These are phyloP conservation scores for Trichoderma hamatum DNA, from an alignment of 2,329 filamentous ascomycete species.

Conservation along the genomic window DNA sequence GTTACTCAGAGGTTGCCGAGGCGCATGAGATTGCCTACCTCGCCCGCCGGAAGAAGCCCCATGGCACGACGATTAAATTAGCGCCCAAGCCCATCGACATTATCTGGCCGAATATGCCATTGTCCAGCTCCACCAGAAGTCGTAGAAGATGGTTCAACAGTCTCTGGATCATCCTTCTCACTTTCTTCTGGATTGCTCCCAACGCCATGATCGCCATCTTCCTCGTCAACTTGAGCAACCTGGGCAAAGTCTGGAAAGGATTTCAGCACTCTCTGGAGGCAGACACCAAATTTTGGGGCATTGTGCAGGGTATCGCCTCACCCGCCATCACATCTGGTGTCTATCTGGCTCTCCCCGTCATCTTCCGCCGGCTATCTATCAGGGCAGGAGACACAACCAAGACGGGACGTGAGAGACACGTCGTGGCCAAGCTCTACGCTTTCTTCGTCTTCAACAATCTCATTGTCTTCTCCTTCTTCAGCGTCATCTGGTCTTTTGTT, in stretches of 20 bases:
- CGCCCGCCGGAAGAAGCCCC: conserved; percentile 76
- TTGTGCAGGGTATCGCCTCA: conserved; percentile 89
- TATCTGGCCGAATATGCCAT: conserved; percentile 90
- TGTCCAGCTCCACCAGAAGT: conserved; percentile 68
- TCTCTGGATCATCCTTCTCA: conserved; percentile 80
- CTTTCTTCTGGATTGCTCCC: conserved; percentile 83
- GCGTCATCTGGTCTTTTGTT: conserved; percentile 75
- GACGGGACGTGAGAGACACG: conserved; percentile 87
- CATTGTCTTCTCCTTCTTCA: conserved; percentile 90
- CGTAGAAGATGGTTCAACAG: conserved; percentile 79
- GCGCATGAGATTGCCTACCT: conserved; percentile 86
- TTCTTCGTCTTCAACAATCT: conserved; percentile 99
- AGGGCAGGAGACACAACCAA: conserved; percentile 88
- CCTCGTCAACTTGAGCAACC: conserved; percentile 79
- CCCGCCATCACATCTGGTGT: conserved; percentile 85
- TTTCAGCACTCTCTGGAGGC: conserved; percentile 68
- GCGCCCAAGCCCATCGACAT: conserved; percentile 88
- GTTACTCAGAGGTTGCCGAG: conserved; percentile 84
- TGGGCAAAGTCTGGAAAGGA: conserved; percentile 76
- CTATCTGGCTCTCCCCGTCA: conserved; percentile 84
- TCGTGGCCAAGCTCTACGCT: conserved; percentile 84
- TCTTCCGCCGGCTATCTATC: conserved; percentile 85
- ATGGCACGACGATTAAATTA: conserved; percentile 74
- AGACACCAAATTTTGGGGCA: conserved; percentile 73
- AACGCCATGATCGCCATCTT: conserved; percentile 96